Evolutionary conservation across 2,329 filamentous ascomycete genomes (phyloP).

Genomic region (Aspergillus terreus): DNA sequence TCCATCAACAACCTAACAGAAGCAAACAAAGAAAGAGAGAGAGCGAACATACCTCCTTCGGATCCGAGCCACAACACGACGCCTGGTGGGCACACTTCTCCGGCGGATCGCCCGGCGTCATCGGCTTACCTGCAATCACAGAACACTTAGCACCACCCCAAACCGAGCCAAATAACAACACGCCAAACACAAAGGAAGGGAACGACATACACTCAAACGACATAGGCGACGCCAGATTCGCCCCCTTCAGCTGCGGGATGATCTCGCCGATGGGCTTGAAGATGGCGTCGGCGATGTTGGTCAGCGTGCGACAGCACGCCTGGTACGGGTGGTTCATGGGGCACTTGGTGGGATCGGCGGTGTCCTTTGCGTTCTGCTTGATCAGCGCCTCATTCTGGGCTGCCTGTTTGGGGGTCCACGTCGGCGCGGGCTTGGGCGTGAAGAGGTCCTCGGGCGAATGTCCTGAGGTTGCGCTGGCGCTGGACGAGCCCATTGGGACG

Average conservation of each 20-base stretch:
- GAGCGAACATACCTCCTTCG: background rate
- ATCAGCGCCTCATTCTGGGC: constrained; percentile 4
- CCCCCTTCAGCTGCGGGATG: constrained; percentile 17
- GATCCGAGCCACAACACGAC: background rate
- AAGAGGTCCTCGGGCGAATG: background rate
- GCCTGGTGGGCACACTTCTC: background rate
- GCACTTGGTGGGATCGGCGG: constrained; percentile 17
- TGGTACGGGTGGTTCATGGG: constrained; percentile 19
- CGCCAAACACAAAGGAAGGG: background rate
- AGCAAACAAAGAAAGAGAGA: background rate
- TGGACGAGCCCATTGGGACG: constrained; percentile 4
- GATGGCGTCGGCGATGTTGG: constrained; percentile 13
- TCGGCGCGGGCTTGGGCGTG: background rate
- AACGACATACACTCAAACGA: constrained; percentile 25
- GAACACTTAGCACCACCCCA: background rate
- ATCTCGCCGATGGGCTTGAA: constrained; percentile 16
- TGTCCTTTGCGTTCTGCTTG: constrained; percentile 6
- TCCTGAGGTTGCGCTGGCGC: background rate
- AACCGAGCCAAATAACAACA: background rate
- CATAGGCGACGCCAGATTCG: constrained; percentile 20
- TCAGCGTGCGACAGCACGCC: constrained; percentile 24
- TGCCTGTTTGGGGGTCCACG: background rate
- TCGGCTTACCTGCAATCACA: background rate
- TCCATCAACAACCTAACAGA: background rate
- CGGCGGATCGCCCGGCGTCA: background rate